These are phyloP conservation scores for Russula ochroleuca DNA, from an alignment of 768 basidiomycete species.

Conservation along the genomic window DNA sequence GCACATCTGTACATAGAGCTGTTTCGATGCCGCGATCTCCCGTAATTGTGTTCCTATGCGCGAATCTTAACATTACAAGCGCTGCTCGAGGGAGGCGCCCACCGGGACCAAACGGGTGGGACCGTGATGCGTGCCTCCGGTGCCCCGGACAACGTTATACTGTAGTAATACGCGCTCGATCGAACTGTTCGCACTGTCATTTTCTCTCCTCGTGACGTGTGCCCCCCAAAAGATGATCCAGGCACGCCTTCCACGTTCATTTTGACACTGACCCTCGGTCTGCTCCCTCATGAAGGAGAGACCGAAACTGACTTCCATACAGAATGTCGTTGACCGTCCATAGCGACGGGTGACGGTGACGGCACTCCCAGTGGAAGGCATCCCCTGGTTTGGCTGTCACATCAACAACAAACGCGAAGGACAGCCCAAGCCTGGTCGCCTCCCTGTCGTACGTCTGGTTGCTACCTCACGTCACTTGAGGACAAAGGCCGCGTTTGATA, in stretches of 20 bases:
- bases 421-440: neutral
- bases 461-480: constrained; percentile 11
- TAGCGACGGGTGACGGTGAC: constrained; percentile 8
- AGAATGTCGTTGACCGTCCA: constrained; percentile 1
- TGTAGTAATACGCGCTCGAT: constrained; percentile 22
- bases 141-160: constrained; percentile 14
- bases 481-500: neutral
- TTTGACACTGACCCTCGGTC: constrained; percentile 9
- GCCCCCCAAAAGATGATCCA: constrained; percentile 26
- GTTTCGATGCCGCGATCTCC: constrained; percentile 19
- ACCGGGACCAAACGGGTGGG: constrained; percentile 10
- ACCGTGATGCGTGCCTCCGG: constrained; percentile 8
- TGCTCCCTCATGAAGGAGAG: neutral
- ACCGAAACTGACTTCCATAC: constrained; percentile 2
- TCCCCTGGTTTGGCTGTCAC: constrained; percentile 13
- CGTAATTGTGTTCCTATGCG: constrained; percentile 19
- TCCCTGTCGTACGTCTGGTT: constrained; percentile 14
- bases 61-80: constrained; percentile 8
- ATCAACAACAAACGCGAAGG: constrained; percentile 11
- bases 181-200: constrained; percentile 16
- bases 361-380: neutral
- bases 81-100: constrained; percentile 20
- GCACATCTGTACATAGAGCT: constrained; percentile 11
- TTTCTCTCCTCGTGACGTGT: constrained; percentile 27
- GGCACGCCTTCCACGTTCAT: constrained; percentile 23